phyloP scores from a whole-genome alignment of 192 early-diverging fungal species.

The Coemansia sp. region DNA sequence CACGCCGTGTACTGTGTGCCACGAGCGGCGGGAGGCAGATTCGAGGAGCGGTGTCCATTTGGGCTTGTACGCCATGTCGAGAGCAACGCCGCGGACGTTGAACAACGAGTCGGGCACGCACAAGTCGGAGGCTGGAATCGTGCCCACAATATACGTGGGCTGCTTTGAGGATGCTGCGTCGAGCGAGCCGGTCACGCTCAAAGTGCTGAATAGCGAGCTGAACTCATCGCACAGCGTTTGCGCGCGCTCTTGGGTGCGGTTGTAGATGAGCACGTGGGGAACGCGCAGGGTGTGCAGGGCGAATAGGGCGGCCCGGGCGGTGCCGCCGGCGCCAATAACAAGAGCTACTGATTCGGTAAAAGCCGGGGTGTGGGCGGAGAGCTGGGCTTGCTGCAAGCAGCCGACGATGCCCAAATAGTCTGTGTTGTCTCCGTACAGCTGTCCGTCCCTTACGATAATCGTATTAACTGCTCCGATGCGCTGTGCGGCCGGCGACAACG shows the following conservation, averaged over 20 bases:
- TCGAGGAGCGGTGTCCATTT: conserved; percentile 77
- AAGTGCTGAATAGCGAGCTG: conserved; percentile 50
- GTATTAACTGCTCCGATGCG: conserved; percentile 97
- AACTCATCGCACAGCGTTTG: conserved; percentile 62
- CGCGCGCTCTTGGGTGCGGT: conserved; percentile 80
- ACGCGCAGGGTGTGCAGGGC: conserved; percentile 73
- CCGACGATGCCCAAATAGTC: conserved; percentile 88
- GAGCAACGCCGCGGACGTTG: conserved; percentile 64
- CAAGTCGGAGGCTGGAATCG: conserved; percentile 80
- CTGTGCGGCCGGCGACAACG: conserved; percentile 71
- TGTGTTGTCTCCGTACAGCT: conserved; percentile 88
- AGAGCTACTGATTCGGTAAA: conserved; percentile 56
- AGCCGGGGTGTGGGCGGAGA: conserved; percentile 2
- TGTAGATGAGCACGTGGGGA: conserved; percentile 72
- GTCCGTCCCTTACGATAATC: conserved; percentile 43
- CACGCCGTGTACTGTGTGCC: conserved; percentile 79
- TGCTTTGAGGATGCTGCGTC: conserved; percentile 12
- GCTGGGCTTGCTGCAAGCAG: conserved; percentile 55
- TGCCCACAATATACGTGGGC: conserved; percentile 71
- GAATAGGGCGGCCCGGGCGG: conserved; percentile 85
- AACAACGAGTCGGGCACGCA: conserved; percentile 56
- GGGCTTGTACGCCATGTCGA: conserved; percentile 96
- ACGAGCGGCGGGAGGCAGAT: conserved; percentile 56
- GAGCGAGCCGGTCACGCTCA: conserved; percentile 53
- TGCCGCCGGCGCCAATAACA: conserved; percentile 94